These are phyloP conservation scores for Termitomyces sp. DNA, from an alignment of 768 basidiomycete species.

Conservation along the genomic window DNA sequence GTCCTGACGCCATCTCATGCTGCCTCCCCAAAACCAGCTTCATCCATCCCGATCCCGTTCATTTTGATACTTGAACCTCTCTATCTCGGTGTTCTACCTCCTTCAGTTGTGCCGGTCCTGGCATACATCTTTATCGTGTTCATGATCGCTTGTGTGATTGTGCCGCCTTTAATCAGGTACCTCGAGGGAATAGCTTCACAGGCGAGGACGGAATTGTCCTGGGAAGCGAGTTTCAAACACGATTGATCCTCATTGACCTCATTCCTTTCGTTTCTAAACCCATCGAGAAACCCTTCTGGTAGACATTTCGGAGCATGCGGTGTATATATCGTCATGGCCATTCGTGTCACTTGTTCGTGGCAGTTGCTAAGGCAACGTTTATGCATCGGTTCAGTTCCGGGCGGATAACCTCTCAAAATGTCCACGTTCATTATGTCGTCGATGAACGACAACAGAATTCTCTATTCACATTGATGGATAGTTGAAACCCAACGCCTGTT, in stretches of 20 bases:
- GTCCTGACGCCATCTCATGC: constrained; percentile 37
- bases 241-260: constrained; percentile 1
- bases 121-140: constrained; percentile 25
- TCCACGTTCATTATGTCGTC: too few species aligned
- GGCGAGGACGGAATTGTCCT: constrained; percentile 20
- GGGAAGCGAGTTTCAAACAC: not conserved
- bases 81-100: constrained; percentile 55
- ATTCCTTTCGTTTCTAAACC: not conserved
- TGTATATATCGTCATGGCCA: too few species aligned
- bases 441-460: too few species aligned
- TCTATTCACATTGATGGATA: too few species aligned
- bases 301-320: too few species aligned
- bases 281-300: too few species aligned
- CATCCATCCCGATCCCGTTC: constrained; percentile 39
- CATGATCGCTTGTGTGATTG: constrained; percentile 18
- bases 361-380: not conserved
- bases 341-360: not conserved
- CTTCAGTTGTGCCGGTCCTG: constrained; percentile 40
- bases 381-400: not conserved
- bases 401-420: not conserved
- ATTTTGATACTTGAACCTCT: constrained; percentile 56
- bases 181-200: constrained; percentile 21
- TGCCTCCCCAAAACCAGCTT: constrained; percentile 13
- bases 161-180: constrained; percentile 20
- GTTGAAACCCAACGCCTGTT: too few species aligned